Evolutionary conservation across 257 asterid genomes (phyloP).

Genomic region (Petunia secreta): DNA sequence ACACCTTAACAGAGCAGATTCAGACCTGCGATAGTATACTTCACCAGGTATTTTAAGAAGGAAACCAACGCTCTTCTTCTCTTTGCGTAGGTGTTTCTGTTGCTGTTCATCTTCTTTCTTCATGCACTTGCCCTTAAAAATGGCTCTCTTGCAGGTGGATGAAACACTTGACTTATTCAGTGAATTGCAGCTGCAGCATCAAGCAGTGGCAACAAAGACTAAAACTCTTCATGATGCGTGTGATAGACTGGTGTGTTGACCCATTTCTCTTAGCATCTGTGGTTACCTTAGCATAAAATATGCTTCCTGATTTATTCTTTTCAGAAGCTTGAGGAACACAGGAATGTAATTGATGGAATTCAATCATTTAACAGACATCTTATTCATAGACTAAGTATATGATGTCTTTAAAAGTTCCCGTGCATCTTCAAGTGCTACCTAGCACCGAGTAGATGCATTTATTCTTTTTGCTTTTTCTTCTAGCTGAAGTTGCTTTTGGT

Average conservation of each 20-base stretch:
- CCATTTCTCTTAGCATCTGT: constrained; percentile 29
- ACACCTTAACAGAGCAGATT: constrained; percentile 79
- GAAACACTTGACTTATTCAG: constrained; percentile 92
- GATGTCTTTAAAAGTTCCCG: neutral
- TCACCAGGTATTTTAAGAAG: constrained; percentile 56
- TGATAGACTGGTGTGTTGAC: constrained; percentile 78
- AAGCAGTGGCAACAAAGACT: constrained; percentile 95
- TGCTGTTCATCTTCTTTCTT: constrained; percentile 14
- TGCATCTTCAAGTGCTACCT: constrained; percentile 10
- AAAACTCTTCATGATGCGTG: constrained; percentile 99
- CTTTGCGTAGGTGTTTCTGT: constrained; percentile 20
- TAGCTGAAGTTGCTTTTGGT: neutral
- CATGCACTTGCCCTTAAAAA: constrained; percentile 22
- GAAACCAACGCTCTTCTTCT: neutral
- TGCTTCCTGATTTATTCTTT: neutral
- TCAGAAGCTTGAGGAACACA: neutral
- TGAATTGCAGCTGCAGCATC: constrained; percentile 94
- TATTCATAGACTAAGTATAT: neutral
- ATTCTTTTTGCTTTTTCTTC: neutral
- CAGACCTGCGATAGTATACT: constrained; percentile 94
- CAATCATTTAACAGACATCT: neutral
- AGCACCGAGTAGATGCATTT: constrained; percentile 14
- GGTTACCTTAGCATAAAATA: constrained; percentile 18
- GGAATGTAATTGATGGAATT: constrained; percentile 12
- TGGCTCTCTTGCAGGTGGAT: constrained; percentile 72